Base-by-base conservation (phyloP, 2,329 filamentous ascomycete genomes). In the Beauveria sp. region DNA sequence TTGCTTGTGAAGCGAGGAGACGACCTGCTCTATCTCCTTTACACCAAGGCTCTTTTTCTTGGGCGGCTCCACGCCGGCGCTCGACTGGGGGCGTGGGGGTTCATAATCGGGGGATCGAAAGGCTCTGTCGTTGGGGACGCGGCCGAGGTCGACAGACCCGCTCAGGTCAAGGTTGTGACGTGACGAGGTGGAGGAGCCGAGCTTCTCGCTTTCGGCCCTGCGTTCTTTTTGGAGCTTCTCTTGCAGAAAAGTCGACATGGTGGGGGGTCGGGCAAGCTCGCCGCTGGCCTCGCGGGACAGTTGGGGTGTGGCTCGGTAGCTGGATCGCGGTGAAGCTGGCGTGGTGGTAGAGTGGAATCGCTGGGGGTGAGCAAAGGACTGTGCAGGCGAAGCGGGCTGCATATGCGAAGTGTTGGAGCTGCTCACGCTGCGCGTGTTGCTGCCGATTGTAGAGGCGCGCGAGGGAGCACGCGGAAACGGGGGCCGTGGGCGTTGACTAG, bases 1-100 rank as follows among this genome's bases (percentile, higher is more conserved):
- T 73, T 90, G 84, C 70, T 91, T 91, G 71, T 87, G 85, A 24
- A 91, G 74, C 1, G 79, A 86, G 5, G 87, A 88, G 58, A 90
- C 74, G 59, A 86, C 83, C 81, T 85, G 78, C 70, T 90, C 87
- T 77, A 88, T 86, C 66, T 89, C 86, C 69, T 87, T 86, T 7
- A 85, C 74, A 2, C 86, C 86, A 72, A 88, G 77, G 4, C 79
- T 79, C 65, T 80, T 84, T 65, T 79, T 80, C 66, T 76, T 79
- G 12, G 71, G 65, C 9, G 69, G 60, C 9, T 82, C 79, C 7
- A 66, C 62, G 8, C 70, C 75, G 24, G 71, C 70, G 58, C 77
- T 79, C 1, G 79, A 81, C n/a, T 70, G 70, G 1, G 79, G 79
- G 8, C 77, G 74, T 42, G 70, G 73, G 30, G 70, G 71, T 24